phyloP scores from a whole-genome alignment of 306 rosid species.

The Fagus crenata region DNA sequence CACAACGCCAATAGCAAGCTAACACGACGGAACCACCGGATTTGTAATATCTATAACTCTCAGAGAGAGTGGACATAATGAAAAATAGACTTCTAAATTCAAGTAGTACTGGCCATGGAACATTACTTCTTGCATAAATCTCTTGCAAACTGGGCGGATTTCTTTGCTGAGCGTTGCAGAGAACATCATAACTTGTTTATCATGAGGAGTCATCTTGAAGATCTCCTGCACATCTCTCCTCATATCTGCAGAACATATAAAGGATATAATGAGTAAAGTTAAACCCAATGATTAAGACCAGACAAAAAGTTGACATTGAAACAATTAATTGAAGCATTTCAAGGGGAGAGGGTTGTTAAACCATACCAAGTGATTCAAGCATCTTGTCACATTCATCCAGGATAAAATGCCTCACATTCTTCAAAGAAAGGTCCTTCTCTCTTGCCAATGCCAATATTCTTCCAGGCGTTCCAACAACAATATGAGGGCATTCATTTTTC shows the following conservation, averaged over 20 bases:
- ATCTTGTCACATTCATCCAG: slow-evolving; percentile 97
- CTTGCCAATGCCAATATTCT: slow-evolving; percentile 81
- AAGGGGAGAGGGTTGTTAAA: background rate
- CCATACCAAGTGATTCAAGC: slow-evolving; percentile 95
- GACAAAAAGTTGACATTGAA: background rate
- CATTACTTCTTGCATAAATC: slow-evolving; percentile 99
- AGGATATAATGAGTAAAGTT: slow-evolving; percentile 18
- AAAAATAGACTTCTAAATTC: slow-evolving; percentile 80
- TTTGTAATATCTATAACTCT: slow-evolving; percentile 45
- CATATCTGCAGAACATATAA: slow-evolving; percentile 68
- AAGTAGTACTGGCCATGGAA: slow-evolving; percentile 83
- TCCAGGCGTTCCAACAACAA: slow-evolving; percentile 99
- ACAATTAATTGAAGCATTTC: background rate
- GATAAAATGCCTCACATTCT: slow-evolving; percentile 93
- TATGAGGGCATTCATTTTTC: slow-evolving; percentile 95
- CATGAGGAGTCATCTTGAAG: slow-evolving; percentile 98
- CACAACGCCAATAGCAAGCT: slow-evolving; percentile 34
- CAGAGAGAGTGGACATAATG: slow-evolving; percentile 53
- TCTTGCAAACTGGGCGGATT: slow-evolving; percentile 99
- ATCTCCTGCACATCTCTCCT: slow-evolving; percentile 97
- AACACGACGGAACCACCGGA: slow-evolving; percentile 38
- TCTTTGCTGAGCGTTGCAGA: slow-evolving; percentile 99
- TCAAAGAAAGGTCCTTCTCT: slow-evolving; percentile 86
- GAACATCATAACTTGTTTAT: slow-evolving; percentile 99
- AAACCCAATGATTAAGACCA: background rate